A percentile compares a stretch with the other conserved stretches of the same genome.
Conservation (phyloP, 768 basidiomycete species). For the Psilocybe azurescens region DNA sequence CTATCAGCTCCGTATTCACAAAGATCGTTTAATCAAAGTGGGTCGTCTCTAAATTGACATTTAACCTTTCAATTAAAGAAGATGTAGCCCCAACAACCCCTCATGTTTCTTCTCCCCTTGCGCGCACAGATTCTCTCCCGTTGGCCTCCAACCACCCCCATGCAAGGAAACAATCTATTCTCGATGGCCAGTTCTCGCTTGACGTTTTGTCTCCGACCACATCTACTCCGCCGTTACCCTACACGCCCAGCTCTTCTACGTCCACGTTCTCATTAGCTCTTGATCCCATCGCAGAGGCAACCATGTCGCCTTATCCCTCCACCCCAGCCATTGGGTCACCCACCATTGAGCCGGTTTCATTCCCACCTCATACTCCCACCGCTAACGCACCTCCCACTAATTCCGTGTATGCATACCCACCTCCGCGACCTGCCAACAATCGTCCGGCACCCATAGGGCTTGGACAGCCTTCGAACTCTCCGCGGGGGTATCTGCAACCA, state of each 20-base stretch:
- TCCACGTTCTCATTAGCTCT: slow-evolving; percentile 46
- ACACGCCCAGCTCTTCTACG: slow-evolving; percentile 46
- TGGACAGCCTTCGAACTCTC: slow-evolving; percentile 46
- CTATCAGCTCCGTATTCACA: slow-evolving; percentile 37
- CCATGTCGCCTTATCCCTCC: slow-evolving; percentile 31
- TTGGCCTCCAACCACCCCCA: slow-evolving; percentile 73
- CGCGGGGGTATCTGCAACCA: slow-evolving; percentile 22
- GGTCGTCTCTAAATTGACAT: slow-evolving; percentile 9
- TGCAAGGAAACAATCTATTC: slow-evolving; percentile 73
- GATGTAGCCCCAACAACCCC: slow-evolving; percentile 38
- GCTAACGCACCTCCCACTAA: slow-evolving; percentile 17
- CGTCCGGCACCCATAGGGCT: slow-evolving; percentile 47
- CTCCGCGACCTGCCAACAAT: slow-evolving; percentile 28
- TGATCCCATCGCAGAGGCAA: slow-evolving; percentile 39
- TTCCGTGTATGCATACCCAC: slow-evolving; percentile 40
- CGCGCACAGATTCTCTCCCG: slow-evolving; percentile 56
- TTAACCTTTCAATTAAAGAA: slow-evolving; percentile 3
- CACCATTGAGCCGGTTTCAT: slow-evolving; percentile 35
- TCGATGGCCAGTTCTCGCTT: slow-evolving; percentile 53
- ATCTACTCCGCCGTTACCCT: slow-evolving; percentile 33
- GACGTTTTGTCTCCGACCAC: slow-evolving; percentile 36
- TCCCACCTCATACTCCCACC: slow-evolving; percentile 32
- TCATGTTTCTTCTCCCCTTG: slow-evolving; percentile 47
- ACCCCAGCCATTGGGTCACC: slow-evolving; percentile 34
- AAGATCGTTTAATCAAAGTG: slow-evolving; percentile 25